Evolutionary conservation across 345 rosid genomes (phyloP), one percentile per base, ranked within the genome.

Genomic region (Linum lewisii): DNA sequence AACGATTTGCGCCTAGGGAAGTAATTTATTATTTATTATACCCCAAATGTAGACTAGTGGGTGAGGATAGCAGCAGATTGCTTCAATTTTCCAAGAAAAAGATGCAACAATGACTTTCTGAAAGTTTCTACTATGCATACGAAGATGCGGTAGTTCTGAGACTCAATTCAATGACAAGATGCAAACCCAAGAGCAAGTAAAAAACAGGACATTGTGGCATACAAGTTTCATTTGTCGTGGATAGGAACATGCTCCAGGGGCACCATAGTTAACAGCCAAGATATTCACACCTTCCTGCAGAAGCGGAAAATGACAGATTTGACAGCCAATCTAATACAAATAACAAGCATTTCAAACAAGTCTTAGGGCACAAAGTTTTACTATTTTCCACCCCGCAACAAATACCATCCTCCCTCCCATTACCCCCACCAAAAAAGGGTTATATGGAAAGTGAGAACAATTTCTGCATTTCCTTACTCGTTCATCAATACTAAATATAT

Each of bases 251-350:
- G 88, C 74, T 64, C 86, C 88, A 62, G 95, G 83, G 62, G 93
- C 65, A 63, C 95, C 97, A 66, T 84, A 90, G 71, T 81, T 84
- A 65, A 90, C 84, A 19, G 95, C 90, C 74, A 90, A 76, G 66
- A 90, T 69, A 72, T 80, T 83, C 67, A 69, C 79, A 68, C 97
- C 97, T 63, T 85, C 90, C 96, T 88, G 81, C 72, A 76, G 65
- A 9, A 21, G 63, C 16, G 50, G n/a, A 16, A 24, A 36, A 21
- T 24, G 21, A 61, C 6, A 38, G 2, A 21, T 20, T 6, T 7
- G 3, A 6, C 57, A 51, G 23, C 54, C 21, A 6, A 7, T 61
- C 9, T n/a, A 29, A 20, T 4, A 24, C 23, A 54, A 18, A 67
- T 6, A 22, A 24, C 52, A 3, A 25, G 13, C 8, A 29, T 20